A percentile compares a stretch with the other conserved stretches of the same genome.
Conservation (phyloP, 2,329 filamentous ascomycete species). For the Fusarium nelsonii region DNA sequence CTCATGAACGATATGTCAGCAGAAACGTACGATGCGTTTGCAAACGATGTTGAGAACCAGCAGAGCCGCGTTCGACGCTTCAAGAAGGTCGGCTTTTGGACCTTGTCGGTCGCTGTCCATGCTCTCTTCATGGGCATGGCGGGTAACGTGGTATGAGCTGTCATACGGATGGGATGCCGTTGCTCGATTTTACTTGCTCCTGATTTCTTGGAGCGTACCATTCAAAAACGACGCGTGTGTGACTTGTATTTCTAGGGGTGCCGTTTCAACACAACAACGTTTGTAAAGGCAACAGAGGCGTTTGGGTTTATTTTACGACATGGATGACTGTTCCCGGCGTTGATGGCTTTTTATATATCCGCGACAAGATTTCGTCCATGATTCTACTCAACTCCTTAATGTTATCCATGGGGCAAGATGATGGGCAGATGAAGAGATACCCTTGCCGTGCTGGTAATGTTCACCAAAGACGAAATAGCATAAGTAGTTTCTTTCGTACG, state of each 20-base stretch:
- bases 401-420: conserved; percentile 4
- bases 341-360: conserved; percentile 20
- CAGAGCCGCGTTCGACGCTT: conserved; percentile 87
- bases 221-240: conserved; percentile 22
- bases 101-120: conserved; percentile 89
- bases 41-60: conserved; percentile 88
- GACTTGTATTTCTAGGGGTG: conserved; percentile 30
- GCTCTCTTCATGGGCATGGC: conserved; percentile 96
- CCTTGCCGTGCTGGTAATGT: conserved; percentile 31
- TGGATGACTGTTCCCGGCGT: conserved; percentile 18
- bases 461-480: conserved; percentile 24
- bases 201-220: conserved; percentile 5
- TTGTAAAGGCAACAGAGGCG: conserved; percentile 40
- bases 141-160: conserved; percentile 73
- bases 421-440: conserved; percentile 36
- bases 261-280: conserved; percentile 11
- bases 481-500: conserved; percentile 17
- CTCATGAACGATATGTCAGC: conserved; percentile 93
- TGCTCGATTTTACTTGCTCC: conserved; percentile 16
- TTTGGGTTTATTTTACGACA: conserved; percentile 27
- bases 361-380: conserved; percentile 18
- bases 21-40: conserved; percentile 96
- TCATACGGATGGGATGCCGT: not conserved
- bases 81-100: conserved; percentile 98
- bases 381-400: conserved; percentile 29